Conservation (phyloP, 805 yeast species). For the Saturnispora dispora region DNA sequence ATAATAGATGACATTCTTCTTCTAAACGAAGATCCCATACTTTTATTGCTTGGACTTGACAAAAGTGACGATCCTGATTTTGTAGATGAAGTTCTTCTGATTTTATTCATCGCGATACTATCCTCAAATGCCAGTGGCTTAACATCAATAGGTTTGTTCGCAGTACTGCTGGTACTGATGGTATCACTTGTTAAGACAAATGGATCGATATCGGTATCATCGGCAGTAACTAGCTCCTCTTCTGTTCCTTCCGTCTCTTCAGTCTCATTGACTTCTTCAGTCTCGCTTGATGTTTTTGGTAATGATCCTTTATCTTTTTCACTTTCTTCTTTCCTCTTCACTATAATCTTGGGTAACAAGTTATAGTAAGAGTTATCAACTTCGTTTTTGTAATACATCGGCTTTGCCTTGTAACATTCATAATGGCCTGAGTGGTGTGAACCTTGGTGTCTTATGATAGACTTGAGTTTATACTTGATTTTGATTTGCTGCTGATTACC, state of each 20-base stretch:
- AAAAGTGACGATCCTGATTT: background rate
- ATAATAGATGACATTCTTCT: background rate
- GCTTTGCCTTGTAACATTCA: conserved; percentile 78
- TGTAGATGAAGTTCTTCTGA: background rate
- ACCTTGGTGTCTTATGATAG: conserved; percentile 80
- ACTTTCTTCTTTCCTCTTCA: background rate
- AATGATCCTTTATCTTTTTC: background rate
- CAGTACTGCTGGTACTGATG: background rate
- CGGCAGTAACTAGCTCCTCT: background rate
- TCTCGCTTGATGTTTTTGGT: background rate
- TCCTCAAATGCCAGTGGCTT: background rate
- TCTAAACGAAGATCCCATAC: background rate
- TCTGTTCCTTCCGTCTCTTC: background rate
- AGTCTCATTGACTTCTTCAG: background rate
- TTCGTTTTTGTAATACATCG: conserved; percentile 40
- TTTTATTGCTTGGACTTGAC: background rate
- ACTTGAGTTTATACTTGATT: conserved; percentile 44
- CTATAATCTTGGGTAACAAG: conserved; percentile 12
- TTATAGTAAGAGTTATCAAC: conserved; percentile 19
- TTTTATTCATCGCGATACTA: background rate
- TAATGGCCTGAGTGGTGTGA: conserved; percentile 86
- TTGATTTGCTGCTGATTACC: background rate
- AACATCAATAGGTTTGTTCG: background rate
- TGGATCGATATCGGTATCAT: background rate
- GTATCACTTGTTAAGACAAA: background rate